phyloP scores from a whole-genome alignment of 2,329 filamentous ascomycete genomes.

The Trichoderma sp. region DNA sequence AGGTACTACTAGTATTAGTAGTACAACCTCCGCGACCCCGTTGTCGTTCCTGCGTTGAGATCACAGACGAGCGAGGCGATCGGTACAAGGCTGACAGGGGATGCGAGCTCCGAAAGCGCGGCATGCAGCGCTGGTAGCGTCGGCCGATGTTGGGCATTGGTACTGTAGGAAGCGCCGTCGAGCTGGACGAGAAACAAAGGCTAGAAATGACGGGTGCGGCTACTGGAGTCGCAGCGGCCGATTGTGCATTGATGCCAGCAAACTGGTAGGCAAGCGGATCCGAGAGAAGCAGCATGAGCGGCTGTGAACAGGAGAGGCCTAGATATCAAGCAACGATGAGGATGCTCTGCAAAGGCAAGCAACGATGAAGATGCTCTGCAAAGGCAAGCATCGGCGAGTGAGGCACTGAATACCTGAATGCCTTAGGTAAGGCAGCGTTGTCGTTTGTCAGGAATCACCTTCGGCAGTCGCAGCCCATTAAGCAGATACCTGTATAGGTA shows the following conservation, averaged over 20 bases:
- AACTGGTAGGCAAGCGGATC: not conserved
- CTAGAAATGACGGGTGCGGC: not conserved
- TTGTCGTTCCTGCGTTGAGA: constrained; percentile 24
- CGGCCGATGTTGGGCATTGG: constrained; percentile 15
- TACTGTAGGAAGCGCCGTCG: not conserved
- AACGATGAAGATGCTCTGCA: not conserved
- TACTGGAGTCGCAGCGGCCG: not conserved
- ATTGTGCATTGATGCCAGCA: not conserved
- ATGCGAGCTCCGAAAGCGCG: constrained; percentile 18
- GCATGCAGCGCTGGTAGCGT: constrained; percentile 19
- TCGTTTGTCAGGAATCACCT: not conserved
- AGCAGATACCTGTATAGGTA: not conserved
- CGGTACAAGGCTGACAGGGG: constrained; percentile 25
- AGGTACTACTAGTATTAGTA: not conserved
- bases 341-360: no score
- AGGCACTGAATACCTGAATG: not conserved
- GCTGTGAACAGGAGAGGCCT: not conserved
- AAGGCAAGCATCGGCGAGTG: no score
- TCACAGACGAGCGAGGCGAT: constrained; percentile 12
- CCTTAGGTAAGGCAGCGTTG: not conserved
- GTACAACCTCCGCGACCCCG: constrained; percentile 16
- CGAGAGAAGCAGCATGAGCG: not conserved
- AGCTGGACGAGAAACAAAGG: not conserved
- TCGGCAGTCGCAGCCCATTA: not conserved
- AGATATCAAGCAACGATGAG: not conserved